Conservation (phyloP, 768 basidiomycete species). For the Russula foetens region DNA sequence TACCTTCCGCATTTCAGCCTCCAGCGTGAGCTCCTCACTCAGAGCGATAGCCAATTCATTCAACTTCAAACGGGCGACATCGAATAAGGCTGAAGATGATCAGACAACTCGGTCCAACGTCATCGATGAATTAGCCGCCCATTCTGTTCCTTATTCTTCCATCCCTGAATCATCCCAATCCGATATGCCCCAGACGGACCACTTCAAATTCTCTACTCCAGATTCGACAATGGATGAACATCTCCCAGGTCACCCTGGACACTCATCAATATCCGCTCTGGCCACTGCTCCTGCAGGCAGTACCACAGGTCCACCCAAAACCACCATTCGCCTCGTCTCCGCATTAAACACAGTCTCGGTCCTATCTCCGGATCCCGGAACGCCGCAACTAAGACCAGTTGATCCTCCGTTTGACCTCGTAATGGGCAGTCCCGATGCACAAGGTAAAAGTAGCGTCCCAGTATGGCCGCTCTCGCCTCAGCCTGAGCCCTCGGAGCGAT, state of each 20-base stretch:
- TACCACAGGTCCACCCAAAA: constrained; percentile 29
- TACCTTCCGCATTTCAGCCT: constrained; percentile 30
- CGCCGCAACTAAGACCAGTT: constrained; percentile 61
- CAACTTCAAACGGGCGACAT: constrained; percentile 51
- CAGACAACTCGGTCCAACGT: constrained; percentile 25
- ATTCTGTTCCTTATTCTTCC: constrained; percentile 18
- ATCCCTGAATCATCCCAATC: constrained; percentile 14
- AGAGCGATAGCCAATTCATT: constrained; percentile 69
- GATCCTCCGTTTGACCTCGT: constrained; percentile 61
- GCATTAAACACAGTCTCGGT: constrained; percentile 7
- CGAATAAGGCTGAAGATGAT: constrained; percentile 25
- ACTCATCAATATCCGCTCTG: constrained; percentile 56
- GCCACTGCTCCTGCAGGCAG: constrained; percentile 52
- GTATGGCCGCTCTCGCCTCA: constrained; percentile 38
- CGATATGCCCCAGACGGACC: constrained; percentile 37
- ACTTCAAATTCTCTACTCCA: constrained; percentile 40
- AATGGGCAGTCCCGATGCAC: constrained; percentile 42
- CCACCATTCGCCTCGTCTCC: constrained; percentile 42
- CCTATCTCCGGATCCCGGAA: constrained; percentile 27
- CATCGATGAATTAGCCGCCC: constrained; percentile 9
- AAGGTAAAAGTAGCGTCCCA: constrained; percentile 20
- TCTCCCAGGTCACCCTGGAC: constrained; percentile 50
- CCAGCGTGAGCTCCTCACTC: constrained; percentile 65
- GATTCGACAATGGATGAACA: constrained; percentile 31
- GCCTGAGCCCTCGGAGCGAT: constrained; percentile 20